Conservation (phyloP, 345 rosid species). For the Citrus cavaleriei region DNA sequence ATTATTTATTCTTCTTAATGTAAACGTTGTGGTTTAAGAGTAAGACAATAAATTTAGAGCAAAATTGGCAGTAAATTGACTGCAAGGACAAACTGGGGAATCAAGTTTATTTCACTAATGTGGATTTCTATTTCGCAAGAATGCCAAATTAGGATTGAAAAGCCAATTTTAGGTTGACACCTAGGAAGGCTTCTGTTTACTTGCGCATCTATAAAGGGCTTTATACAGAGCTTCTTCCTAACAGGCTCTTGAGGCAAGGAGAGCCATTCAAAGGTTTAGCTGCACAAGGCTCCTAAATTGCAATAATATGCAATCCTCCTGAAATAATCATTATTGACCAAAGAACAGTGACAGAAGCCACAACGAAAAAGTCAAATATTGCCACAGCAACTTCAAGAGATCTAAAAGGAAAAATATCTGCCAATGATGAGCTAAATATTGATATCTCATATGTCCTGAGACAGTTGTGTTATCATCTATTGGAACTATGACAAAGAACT, state of each 20-base stretch:
- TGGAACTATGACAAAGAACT: background rate
- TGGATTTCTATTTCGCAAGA: background rate
- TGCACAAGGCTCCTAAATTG: background rate
- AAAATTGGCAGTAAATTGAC: background rate
- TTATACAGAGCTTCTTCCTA: background rate
- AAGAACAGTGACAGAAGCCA: background rate
- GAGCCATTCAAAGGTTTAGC: background rate
- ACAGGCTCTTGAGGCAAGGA: background rate
- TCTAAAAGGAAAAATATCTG: background rate
- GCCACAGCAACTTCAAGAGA: background rate
- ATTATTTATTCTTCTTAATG: background rate
- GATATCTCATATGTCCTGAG: background rate
- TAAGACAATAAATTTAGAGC: background rate
- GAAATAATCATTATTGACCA: background rate
- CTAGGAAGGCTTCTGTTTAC: background rate
- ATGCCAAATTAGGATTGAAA: background rate
- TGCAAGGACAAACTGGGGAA: background rate
- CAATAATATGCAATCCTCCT: background rate
- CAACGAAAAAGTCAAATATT: background rate
- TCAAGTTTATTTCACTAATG: background rate
- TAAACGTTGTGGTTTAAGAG: background rate
- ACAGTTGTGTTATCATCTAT: background rate
- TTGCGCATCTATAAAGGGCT: background rate
- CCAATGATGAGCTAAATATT: background rate
- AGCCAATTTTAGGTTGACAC: background rate